Evolutionary conservation across 345 rosid genomes (phyloP).

Genomic region (Jatropha curcas): DNA sequence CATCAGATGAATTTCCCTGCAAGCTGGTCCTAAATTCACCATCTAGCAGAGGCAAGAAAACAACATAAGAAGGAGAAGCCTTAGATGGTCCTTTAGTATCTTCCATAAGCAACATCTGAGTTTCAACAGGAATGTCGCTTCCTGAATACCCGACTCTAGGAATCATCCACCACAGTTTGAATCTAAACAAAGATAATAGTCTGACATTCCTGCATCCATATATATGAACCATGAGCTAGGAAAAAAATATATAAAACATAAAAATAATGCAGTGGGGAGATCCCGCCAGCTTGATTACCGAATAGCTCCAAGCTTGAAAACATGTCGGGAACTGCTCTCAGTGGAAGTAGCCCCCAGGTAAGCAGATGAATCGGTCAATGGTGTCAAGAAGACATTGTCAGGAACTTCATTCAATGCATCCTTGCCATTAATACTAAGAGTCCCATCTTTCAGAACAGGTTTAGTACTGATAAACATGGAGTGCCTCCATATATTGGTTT

Average conservation of each 20-base stretch:
- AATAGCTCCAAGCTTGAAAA: conserved; percentile 54
- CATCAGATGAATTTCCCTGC: conserved; percentile 50
- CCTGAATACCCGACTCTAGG: conserved; percentile 55
- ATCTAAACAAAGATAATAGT: conserved; percentile 47
- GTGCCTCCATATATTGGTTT: conserved; percentile 31
- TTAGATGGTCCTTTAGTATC: conserved; percentile 19
- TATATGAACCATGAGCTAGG: too few relatives aligned
- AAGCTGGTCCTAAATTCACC: conserved; percentile 55
- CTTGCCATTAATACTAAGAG: conserved; percentile 35
- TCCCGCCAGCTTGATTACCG: conserved; percentile 17
- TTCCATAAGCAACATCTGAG: conserved; percentile 64
- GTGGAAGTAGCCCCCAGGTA: conserved; percentile 50
- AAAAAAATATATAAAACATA: too few relatives aligned
- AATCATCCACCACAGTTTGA: conserved; percentile 56
- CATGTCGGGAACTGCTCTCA: conserved; percentile 38
- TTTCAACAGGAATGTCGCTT: conserved; percentile 54
- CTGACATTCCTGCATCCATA: conserved; percentile 39
- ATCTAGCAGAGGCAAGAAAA: conserved; percentile 53
- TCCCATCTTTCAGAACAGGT: conserved; percentile 44
- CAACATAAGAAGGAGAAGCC: conserved; percentile 29
- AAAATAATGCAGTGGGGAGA: too few relatives aligned
- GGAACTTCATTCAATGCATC: conserved; percentile 42
- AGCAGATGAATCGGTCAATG: conserved; percentile 41
- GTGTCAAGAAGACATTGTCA: conserved; percentile 39
- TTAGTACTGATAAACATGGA: conserved; percentile 41